Evolutionary conservation across 202 grass and related monocot species (phyloP).

Genomic region (Eragrostis tef): DNA sequence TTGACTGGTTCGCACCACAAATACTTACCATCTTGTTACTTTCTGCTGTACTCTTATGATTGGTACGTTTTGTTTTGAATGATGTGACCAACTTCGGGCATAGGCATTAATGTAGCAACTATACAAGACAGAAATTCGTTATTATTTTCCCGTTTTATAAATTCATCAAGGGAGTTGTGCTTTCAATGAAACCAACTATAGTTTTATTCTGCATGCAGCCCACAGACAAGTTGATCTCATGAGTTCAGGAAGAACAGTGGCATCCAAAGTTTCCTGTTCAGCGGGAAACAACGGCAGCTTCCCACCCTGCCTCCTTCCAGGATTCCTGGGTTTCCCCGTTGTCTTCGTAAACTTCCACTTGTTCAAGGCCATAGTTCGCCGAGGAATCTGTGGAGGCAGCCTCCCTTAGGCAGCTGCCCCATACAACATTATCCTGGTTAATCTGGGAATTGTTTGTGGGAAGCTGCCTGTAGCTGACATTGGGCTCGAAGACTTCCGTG

Average conservation of each 20-base stretch:
- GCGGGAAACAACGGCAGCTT: slow-evolving; percentile 87
- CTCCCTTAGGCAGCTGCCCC: slow-evolving; percentile 52
- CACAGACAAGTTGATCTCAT: slow-evolving; percentile 87
- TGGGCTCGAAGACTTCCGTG: slow-evolving; percentile 13
- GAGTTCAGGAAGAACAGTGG: slow-evolving; percentile 83
- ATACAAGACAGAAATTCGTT: neutral
- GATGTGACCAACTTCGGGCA: neutral
- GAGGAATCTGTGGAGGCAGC: slow-evolving; percentile 52
- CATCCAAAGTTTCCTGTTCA: slow-evolving; percentile 92
- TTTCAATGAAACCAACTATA: slow-evolving; percentile 39
- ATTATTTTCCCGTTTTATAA: neutral
- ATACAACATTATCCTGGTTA: slow-evolving; percentile 37
- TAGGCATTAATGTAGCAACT: neutral
- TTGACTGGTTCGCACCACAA: slow-evolving; percentile 3
- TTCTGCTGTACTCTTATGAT: neutral
- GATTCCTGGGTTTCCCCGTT: slow-evolving; percentile 71
- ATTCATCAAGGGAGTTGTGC: neutral
- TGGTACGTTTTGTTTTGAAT: slow-evolving; percentile 9
- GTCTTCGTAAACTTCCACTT: slow-evolving; percentile 81
- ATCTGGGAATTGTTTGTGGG: slow-evolving; percentile 38
- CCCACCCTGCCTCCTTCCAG: slow-evolving; percentile 70
- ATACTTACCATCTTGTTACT: slow-evolving; percentile 12
- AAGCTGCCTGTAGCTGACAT: slow-evolving; percentile 37
- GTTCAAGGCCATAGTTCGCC: slow-evolving; percentile 94
- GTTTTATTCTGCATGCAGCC: slow-evolving; percentile 51